phyloP scores from a whole-genome alignment of 129 eudicot species.

The Flaveria robusta region DNA sequence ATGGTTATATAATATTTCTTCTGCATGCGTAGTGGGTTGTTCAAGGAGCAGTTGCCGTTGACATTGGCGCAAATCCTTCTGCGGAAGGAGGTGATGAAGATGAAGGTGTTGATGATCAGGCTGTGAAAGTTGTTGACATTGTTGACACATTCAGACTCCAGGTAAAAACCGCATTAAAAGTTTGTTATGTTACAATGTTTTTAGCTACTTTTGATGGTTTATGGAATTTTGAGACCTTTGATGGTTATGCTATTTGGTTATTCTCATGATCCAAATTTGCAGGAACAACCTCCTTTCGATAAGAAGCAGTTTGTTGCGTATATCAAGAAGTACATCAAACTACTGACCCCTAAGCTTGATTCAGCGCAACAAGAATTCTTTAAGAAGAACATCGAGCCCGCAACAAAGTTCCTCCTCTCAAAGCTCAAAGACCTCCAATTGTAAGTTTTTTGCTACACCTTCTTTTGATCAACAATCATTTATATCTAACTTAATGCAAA shows the following conservation, averaged over 20 bases:
- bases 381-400: constrained; percentile 63
- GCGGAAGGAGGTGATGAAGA: constrained; percentile 75
- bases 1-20: not conserved
- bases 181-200: no score
- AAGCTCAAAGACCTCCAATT: constrained; percentile 79
- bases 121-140: constrained; percentile 74
- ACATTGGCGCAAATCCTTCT: constrained; percentile 77
- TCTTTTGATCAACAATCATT: not conserved
- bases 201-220: no score
- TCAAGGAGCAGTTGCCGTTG: constrained; percentile 66
- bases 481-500: not conserved
- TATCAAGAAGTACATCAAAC: constrained; percentile 74
- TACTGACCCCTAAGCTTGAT: constrained; percentile 61
- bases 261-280: not conserved
- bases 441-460: constrained; percentile 46
- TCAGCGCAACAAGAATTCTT: constrained; percentile 54
- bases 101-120: constrained; percentile 78
- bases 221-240: no score
- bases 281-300: constrained; percentile 93
- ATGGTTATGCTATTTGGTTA: not conserved
- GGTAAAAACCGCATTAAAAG: constrained; percentile 33
- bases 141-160: constrained; percentile 92
- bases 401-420: constrained; percentile 62
- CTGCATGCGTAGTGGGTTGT: constrained; percentile 63
- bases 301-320: constrained; percentile 68